These are phyloP conservation scores for Kluyveromyces starmeri DNA, from an alignment of 805 yeast species.

Conservation along the genomic window DNA sequence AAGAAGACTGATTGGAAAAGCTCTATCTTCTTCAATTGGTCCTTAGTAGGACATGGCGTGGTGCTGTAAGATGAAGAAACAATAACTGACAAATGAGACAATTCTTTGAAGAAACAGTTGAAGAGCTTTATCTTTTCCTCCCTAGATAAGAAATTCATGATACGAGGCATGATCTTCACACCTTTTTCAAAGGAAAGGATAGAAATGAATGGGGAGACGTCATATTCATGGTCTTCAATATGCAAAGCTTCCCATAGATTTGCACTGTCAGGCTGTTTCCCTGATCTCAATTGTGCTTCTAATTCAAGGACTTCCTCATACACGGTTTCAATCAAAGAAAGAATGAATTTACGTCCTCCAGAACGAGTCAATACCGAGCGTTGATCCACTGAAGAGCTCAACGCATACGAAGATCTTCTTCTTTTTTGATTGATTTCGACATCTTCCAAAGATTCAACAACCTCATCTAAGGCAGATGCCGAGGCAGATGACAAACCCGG, in stretches of 20 bases:
- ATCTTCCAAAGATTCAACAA: constrained; percentile 24
- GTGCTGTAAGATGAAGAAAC: constrained; percentile 71
- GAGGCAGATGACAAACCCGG: constrained; percentile 13
- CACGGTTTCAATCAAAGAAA: constrained; percentile 68
- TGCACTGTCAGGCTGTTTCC: constrained; percentile 35
- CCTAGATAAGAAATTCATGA: constrained; percentile 69
- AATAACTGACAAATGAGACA: constrained; percentile 71
- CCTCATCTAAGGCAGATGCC: constrained; percentile 19
- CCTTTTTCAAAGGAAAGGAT: constrained; percentile 80
- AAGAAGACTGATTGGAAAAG: constrained; percentile 72
- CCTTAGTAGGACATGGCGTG: constrained; percentile 46
- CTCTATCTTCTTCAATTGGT: constrained; percentile 53
- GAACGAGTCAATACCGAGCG: constrained; percentile 28
- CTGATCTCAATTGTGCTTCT: constrained; percentile 66
- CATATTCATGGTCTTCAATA: constrained; percentile 49
- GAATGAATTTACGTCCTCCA: constrained; percentile 43
- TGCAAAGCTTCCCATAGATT: constrained; percentile 73
- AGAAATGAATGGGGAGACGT: constrained; percentile 74
- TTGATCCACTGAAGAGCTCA: constrained; percentile 25
- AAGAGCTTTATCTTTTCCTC: constrained; percentile 71
- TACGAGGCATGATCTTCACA: constrained; percentile 78
- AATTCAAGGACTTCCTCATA: constrained; percentile 68
- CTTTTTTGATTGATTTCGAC: constrained; percentile 23
- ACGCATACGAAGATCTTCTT: constrained; percentile 31
- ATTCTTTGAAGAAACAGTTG: constrained; percentile 68